Conservation (phyloP, 345 rosid genomes). For the Turnera subulata region DNA sequence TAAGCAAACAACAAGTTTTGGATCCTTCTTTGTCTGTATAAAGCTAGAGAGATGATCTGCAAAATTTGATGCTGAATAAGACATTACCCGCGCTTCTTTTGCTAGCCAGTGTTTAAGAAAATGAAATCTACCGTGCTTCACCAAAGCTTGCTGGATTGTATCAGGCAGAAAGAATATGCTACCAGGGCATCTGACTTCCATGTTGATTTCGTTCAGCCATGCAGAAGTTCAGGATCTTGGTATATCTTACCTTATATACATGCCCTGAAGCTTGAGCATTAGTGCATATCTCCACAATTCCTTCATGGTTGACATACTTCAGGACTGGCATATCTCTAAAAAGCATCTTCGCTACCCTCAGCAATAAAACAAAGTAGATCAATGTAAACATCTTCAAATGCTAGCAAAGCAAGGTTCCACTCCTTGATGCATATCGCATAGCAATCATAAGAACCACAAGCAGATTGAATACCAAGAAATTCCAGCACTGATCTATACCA, state of each 20-base stretch:
- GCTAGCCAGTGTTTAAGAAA: slow-evolving; percentile 3
- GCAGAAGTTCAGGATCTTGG: not conserved
- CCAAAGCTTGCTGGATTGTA: not conserved
- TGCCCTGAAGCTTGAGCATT: not conserved
- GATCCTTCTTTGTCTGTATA: not conserved
- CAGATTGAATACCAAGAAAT: no score
- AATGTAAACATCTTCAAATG: not conserved
- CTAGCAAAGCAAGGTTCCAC: not conserved
- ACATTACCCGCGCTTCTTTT: no score
- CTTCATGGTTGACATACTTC: not conserved
- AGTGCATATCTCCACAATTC: slow-evolving; percentile 2
- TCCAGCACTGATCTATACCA: not conserved
- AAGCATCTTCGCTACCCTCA: not conserved
- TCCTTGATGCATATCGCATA: not conserved
- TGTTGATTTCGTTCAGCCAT: slow-evolving; percentile 9
- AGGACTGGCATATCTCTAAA: no score
- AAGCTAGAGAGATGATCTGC: not conserved
- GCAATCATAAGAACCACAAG: not conserved
- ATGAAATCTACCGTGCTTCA: not conserved
- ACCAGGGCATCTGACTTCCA: slow-evolving; percentile 2
- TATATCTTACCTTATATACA: not conserved
- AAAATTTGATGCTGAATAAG: not conserved
- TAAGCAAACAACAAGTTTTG: no score
- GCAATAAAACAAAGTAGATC: slow-evolving; percentile 13
- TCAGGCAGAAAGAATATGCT: no score